These are phyloP conservation scores for Rhododendron kiyosumense DNA, from an alignment of 148 eudicot species.

Conservation along the genomic window DNA sequence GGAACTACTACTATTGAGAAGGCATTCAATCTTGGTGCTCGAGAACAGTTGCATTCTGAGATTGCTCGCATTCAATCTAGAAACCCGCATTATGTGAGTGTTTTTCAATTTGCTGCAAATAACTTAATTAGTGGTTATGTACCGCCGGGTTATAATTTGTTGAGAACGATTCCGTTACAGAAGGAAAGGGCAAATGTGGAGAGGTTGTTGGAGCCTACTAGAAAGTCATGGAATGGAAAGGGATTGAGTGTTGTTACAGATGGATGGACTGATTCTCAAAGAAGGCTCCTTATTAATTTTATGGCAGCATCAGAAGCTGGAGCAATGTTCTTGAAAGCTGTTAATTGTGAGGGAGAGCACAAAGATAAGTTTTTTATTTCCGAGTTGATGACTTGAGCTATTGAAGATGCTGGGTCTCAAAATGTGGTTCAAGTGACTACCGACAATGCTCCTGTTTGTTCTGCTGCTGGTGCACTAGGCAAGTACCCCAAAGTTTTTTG, in stretches of 20 bases:
- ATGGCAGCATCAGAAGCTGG: too few relatives aligned
- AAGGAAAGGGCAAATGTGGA: neutral
- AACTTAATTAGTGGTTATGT: conserved; percentile 5
- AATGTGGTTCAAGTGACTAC: neutral
- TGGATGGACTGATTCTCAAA: too few relatives aligned
- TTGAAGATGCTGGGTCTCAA: neutral
- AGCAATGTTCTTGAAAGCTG: too few relatives aligned
- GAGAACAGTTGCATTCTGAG: neutral
- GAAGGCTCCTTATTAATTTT: too few relatives aligned
- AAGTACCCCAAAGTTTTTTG: neutral
- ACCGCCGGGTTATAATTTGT: conserved; percentile 7
- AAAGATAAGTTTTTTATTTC: too few relatives aligned
- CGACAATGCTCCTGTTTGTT: neutral
- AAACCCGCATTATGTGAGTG: conserved; percentile 15
- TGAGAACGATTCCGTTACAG: conserved; percentile 5
- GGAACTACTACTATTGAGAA: neutral
- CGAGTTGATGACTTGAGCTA: too few relatives aligned
- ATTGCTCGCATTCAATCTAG: conserved; percentile 4
- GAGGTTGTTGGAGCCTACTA: too few relatives aligned
- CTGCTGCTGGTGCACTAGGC: neutral
- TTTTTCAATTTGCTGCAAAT: conserved; percentile 12
- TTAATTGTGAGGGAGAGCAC: too few relatives aligned
- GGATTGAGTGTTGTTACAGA: too few relatives aligned
- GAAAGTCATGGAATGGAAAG: too few relatives aligned
- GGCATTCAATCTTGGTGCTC: neutral